Base-by-base conservation (phyloP, 2,329 filamentous ascomycete genomes). In the Cordyceps militaris region DNA sequence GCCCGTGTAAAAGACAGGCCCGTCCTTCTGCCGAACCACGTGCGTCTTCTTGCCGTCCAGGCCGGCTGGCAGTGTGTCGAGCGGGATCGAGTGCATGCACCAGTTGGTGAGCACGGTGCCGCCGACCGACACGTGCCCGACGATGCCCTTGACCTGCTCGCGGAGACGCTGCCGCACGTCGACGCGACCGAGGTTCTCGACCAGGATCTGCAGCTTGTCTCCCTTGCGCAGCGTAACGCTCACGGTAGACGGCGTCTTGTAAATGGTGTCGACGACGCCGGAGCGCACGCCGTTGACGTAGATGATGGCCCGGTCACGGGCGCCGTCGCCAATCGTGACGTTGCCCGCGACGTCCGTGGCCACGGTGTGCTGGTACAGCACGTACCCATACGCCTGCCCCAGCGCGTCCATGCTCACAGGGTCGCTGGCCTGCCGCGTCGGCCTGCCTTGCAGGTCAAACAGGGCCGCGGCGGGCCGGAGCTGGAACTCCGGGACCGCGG, bases 171-270 rank as follows among this genome's bases (percentile, higher is more conserved):
- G 71, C 49, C 70, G 71, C 59, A 76, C 78, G 60, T 79, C 74
- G 1, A 79, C 74, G 3, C 78, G 71, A 1, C 77, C 78, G n/a
- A 80, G 69, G 51, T 80, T 80, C 64, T 81, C 78, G 1, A 79
- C 72, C 3, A 80, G 63, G 0, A 79, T 69, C 57, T 72, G 67
- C 5, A 79, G 60, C 24, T 62, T 69, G 60, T 78, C 76, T 6
- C 74, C 74, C 1, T 63, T 61, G 19, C 66, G 61, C 8, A 80
- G 65, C 0, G 64, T 58, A 1, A 80, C 51, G 0, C 58, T 69
- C 13, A 80, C 70, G 4, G 66, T 69, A 1, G 65, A 64, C 0
- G 76, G 76, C 10, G 64, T 60, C 42, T 65, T 60, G 61, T 79
- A 79, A 19, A 70, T 73, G 61, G 69, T 74, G 59, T 81, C 78